Evolutionary conservation across 176 grass and related monocot species (phyloP), one percentile per base, ranked within the genome.

Genomic region (Carex parvula): DNA sequence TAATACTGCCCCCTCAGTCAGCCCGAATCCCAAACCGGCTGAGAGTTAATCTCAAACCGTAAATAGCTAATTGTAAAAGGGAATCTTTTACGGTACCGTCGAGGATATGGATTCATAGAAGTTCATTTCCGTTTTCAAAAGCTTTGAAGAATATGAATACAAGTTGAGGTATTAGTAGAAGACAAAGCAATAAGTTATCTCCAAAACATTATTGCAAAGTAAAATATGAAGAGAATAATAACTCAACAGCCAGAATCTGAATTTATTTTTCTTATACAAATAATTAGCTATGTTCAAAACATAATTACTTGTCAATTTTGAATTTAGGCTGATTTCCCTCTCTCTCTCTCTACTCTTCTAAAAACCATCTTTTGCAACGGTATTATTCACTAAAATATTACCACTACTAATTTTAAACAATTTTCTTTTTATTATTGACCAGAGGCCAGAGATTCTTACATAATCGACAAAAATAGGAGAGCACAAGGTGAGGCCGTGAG

Each of bases 331-430:
- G 24, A 17, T 55, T 14, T 18, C 46, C 46, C 3, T 17, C 6
- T 1, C 48, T 17, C 6, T 1, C 48, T 16, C 26, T 17, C 52
- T 18, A 4, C 73, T 16, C 35, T 41, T 70, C 35, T 39, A 8
- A 46, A 71, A n/a, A 71, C 6, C 17, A 20, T n/a, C 7, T 42
- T 12, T 2, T 8, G 37, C 13, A 71, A 71, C 68, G 37, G 68
- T 48, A 72, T 21, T 22, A 72, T 72, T 48, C 17, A 42, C 35
- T 71, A 17, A 16, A 50, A 73, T 77, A 17, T 78, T 56, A 57
- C 48, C 52, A 57, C 35, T 78, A 32, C 73, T 78, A 78, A 78
- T 33, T 78, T 78, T 78, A 78, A 56, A 78, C 52, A 53, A 35
- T 33, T 30, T 78, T 71, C 8, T 78, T 71, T 50, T 73, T 17